Percentiles rank a stretch among this genome's conserved stretches.
phyloP scores from a whole-genome alignment of 2,329 filamentous ascomycete species.

The Talaromyces albobiverticillius region DNA sequence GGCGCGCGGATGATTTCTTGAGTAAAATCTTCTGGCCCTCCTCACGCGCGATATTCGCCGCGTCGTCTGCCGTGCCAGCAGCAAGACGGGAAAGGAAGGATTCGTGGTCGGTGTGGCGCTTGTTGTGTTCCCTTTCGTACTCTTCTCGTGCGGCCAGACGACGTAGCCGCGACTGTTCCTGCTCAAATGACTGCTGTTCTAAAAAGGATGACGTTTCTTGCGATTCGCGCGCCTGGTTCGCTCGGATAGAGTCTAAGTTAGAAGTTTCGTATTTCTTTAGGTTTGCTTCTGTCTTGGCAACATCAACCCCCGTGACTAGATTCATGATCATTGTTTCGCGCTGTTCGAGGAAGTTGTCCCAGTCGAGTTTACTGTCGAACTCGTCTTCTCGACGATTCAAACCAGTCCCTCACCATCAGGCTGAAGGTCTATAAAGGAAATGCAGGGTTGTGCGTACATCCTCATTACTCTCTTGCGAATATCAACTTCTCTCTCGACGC shows the following conservation, averaged over 20 bases:
- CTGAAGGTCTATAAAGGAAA: no score
- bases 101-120: conserved; percentile 61
- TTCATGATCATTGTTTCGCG: conserved; percentile 90
- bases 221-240: conserved; percentile 48
- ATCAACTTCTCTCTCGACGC: conserved; percentile 89
- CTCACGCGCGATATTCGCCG: conserved; percentile 54
- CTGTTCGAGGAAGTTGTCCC: conserved; percentile 91
- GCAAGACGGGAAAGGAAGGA: conserved; percentile 70
- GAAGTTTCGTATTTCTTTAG: conserved; percentile 68
- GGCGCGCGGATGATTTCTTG: conserved; percentile 66
- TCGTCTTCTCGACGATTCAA: conserved; percentile 90
- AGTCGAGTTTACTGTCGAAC: conserved; percentile 78
- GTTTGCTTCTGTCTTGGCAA: conserved; percentile 59
- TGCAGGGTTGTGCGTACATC: conserved; percentile 37
- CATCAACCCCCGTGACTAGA: conserved; percentile 69
- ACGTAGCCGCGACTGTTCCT: conserved; percentile 63
- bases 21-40: conserved; percentile 61
- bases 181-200: conserved; percentile 55
- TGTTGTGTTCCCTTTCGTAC: conserved; percentile 67
- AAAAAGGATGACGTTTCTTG: conserved; percentile 48
- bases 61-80: conserved; percentile 58
- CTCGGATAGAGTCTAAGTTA: conserved; percentile 60
- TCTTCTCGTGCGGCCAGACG: conserved; percentile 64
- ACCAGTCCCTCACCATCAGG: conserved; percentile 40
- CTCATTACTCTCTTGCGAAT: conserved; percentile 74